Conservation (phyloP, 75 land plant genomes). For the Adiantum capillusveneris region DNA sequence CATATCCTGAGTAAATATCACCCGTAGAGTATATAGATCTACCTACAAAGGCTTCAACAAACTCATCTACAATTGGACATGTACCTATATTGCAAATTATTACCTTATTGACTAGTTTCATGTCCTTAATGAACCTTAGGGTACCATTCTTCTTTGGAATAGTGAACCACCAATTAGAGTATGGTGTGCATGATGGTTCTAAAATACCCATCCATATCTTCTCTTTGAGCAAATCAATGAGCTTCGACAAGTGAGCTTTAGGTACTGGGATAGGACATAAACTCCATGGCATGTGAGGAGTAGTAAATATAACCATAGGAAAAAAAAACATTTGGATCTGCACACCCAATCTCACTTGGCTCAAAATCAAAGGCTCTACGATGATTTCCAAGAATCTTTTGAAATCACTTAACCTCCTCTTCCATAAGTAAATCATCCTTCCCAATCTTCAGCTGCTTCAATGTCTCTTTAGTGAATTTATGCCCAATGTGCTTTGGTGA, state of each 20-base stretch:
- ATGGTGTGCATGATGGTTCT: neutral
- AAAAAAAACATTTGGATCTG: neutral
- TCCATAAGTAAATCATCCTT: neutral
- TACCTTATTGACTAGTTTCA: neutral
- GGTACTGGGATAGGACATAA: too few relatives aligned
- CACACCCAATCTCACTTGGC: neutral
- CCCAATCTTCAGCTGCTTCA: neutral
- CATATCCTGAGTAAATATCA: too few relatives aligned
- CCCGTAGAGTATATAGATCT: neutral
- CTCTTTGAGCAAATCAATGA: neutral
- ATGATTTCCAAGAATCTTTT: neutral
- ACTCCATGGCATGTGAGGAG: too few relatives aligned
- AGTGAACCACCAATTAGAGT: conserved; percentile 1
- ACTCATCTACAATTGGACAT: conserved; percentile 1
- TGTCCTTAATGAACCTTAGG: neutral
- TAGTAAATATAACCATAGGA: neutral
- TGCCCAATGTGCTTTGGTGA: too few relatives aligned
- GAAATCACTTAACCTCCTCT: neutral
- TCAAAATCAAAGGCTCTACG: neutral
- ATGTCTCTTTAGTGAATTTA: neutral
- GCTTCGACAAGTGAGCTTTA: neutral
- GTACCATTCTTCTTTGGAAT: neutral
- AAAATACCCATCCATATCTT: neutral
- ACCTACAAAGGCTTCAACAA: neutral
- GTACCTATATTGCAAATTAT: neutral